Conservation (phyloP, 371 early-diverging fungal species). For the Circinella minor region DNA sequence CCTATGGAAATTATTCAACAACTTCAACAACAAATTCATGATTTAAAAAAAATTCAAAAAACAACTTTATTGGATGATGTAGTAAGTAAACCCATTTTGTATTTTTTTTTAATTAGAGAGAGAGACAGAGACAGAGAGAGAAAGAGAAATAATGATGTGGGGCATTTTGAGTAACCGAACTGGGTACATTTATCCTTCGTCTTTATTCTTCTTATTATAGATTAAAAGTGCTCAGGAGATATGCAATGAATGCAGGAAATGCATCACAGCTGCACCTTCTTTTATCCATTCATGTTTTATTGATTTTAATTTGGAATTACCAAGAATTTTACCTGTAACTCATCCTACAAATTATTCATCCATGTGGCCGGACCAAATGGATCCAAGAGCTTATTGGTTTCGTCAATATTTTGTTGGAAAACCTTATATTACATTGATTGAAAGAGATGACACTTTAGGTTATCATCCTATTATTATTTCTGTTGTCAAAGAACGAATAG, state of each 20-base stretch:
- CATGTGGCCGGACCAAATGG: constrained; percentile 36
- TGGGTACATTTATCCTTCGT: too few species aligned
- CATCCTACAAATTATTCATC: constrained; percentile 22
- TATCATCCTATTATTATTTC: constrained; percentile 20
- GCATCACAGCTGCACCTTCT: constrained; percentile 12
- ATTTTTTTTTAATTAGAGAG: too few species aligned
- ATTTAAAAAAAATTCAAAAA: constrained; percentile 4
- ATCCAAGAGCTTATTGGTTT: constrained; percentile 45
- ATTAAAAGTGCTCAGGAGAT: constrained; percentile 18
- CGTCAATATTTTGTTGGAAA: constrained; percentile 50
- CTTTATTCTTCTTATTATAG: constrained; percentile 12
- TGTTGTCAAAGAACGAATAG: constrained; percentile 39
- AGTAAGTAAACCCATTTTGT: constrained; percentile 3
- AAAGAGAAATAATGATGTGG: neutral
- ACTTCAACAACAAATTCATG: constrained; percentile 17
- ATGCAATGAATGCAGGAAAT: constrained; percentile 19
- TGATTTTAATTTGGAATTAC: constrained; percentile 12
- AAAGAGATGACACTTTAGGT: neutral
- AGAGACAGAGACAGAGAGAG: too few species aligned
- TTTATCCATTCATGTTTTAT: constrained; percentile 9
- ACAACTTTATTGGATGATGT: neutral
- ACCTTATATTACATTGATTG: constrained; percentile 45
- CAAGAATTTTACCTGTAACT: constrained; percentile 14
- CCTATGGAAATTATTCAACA: constrained; percentile 2
- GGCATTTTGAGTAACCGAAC: neutral